Conservation (phyloP, 2,329 filamentous ascomycete species). For the Grosmannia huntii region DNA sequence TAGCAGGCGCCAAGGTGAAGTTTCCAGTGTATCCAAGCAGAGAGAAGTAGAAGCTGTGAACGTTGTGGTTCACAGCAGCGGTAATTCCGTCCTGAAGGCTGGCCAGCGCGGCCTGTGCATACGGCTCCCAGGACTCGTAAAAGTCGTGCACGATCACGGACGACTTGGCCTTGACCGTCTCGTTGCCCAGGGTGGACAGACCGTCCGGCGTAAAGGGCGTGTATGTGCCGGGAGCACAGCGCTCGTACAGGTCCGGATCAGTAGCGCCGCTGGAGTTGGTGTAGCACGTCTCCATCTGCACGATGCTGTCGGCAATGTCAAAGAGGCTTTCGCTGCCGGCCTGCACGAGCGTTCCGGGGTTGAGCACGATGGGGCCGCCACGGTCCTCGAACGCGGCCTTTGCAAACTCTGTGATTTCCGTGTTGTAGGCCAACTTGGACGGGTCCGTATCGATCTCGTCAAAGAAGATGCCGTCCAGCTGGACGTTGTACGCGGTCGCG, state of each 20-base stretch:
- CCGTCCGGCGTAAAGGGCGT: slow-evolving; percentile 6
- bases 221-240: slow-evolving; percentile 8
- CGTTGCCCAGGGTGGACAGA: slow-evolving; percentile 1
- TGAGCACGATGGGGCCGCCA: slow-evolving; percentile 8
- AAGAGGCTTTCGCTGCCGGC: slow-evolving; percentile 10
- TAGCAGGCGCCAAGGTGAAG: slow-evolving; percentile 7
- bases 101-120: not conserved
- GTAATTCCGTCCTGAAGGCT: slow-evolving; percentile 1
- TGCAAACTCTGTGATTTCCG: slow-evolving; percentile 7
- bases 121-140: slow-evolving; percentile 9
- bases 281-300: slow-evolving; percentile 12
- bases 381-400: slow-evolving; percentile 1
- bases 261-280: slow-evolving; percentile 8
- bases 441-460: slow-evolving; percentile 11
- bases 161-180: slow-evolving; percentile 4
- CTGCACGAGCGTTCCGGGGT: slow-evolving; percentile 8
- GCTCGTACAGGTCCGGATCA: slow-evolving; percentile 3
- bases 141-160: slow-evolving; percentile 11
- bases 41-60: slow-evolving; percentile 11
- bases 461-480: slow-evolving; percentile 12
- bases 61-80: slow-evolving; percentile 3
- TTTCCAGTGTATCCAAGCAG: slow-evolving; percentile 7
- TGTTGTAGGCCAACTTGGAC: slow-evolving; percentile 7
- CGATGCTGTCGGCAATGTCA: slow-evolving; percentile 9
- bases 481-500: slow-evolving; percentile 6